Base-by-base conservation (phyloP, 2,329 filamentous ascomycete genomes). In the Ophiocordyceps sinensis region DNA sequence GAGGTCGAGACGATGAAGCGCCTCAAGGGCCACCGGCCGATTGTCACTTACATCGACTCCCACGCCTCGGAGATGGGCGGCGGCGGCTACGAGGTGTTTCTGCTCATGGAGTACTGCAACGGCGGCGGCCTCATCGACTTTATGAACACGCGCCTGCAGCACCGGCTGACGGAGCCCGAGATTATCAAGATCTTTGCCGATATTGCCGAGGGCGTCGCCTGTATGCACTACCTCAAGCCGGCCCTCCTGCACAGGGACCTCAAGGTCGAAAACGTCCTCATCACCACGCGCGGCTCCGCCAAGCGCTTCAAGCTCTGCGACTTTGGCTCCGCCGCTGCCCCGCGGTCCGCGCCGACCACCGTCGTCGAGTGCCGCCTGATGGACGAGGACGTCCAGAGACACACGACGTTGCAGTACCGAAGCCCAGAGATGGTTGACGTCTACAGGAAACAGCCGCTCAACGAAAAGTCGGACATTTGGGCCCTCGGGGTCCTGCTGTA, bases 1-100 rank as follows among this genome's bases (percentile, higher is more conserved):
- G 91, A 98, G 70, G 91, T 98, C 52, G 91, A 98, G 67, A 98
- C 91, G 13, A 98, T 98, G 91, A 98, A 98, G 78, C 88, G 91
- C 64, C 73, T 98, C 53, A 94, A 94, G 70, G 91, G 91, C 43
- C 91, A 96, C 71, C 79, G 80, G 47, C 82, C 91, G 53, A 96
- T 98, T 56, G 91, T 98, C 53, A 95, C 83, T 44, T 98, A 98
- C 65, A 88, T 96, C 60, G 91, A 98, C 67, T 96, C 89, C 49
- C 91, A 98, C 63, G 91, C 91, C 31, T 95, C 87, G 14, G 88
- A 96, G 63, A 68, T 96, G 52, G 82, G 85, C 53, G 86, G 84
- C 40, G 88, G 88, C 35, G 91, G 91, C 44, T 98, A 94, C 61
- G 91, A 98, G 68, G 91, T 98, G 44, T 98, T 98, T 55, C 62